Evolutionary conservation across 129 eudicot species (phyloP).

Genomic region (Ambrosia trifida): DNA sequence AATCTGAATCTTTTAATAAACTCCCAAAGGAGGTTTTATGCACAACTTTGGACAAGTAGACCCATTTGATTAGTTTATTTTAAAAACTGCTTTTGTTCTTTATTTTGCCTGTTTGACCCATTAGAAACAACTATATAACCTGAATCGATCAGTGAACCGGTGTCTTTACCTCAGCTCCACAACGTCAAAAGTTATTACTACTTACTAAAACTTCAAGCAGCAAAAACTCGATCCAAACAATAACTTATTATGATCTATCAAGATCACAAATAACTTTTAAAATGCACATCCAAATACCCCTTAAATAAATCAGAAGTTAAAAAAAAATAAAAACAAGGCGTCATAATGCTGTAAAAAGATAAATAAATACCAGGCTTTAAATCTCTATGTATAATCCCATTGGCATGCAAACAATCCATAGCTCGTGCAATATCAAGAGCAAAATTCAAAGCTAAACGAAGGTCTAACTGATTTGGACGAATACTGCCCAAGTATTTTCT

Average conservation of each 20-base stretch:
- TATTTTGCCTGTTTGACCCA: neutral
- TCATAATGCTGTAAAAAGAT: neutral
- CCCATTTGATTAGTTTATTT: neutral
- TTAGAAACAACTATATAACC: neutral
- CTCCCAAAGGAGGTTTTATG: neutral
- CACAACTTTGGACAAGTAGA: neutral
- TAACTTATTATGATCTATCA: neutral
- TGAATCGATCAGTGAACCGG: neutral
- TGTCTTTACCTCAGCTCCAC: neutral
- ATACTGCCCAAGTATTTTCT: conserved; percentile 73
- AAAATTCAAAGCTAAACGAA: conserved; percentile 67
- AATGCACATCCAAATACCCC: neutral
- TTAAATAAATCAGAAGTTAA: neutral
- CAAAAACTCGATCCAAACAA: neutral
- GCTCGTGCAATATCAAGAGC: conserved; percentile 98
- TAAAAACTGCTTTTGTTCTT: neutral
- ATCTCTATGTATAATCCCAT: conserved; percentile 96
- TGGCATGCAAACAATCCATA: conserved; percentile 93
- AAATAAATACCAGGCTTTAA: conserved; percentile 74
- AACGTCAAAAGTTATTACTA: neutral
- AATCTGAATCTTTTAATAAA: neutral
- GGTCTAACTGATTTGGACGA: conserved; percentile 81
- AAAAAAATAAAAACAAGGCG: neutral
- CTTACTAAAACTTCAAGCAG: neutral
- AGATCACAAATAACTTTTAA: conserved; percentile 1